phyloP scores from a whole-genome alignment of 108 stramenopile genomes.

The Conticribra weissflogii region DNA sequence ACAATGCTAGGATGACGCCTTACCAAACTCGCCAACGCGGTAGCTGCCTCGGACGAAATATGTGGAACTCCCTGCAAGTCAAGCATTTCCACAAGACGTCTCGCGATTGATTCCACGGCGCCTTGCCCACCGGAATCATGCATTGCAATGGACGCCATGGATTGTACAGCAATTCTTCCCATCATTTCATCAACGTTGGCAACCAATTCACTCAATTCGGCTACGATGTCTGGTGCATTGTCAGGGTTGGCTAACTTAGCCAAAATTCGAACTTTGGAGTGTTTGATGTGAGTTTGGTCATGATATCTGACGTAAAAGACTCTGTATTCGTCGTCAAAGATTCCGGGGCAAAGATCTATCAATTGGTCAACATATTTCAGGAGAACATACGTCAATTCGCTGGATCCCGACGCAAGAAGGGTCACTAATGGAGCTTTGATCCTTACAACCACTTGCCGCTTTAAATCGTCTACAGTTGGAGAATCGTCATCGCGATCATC shows the following conservation, averaged over 20 bases:
- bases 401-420: constrained; percentile 80
- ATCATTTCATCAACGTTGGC: constrained; percentile 81
- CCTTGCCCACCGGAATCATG: constrained; percentile 81
- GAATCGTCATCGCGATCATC: constrained; percentile 48
- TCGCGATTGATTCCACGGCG: constrained; percentile 83
- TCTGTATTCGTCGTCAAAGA: constrained; percentile 97
- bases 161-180: constrained; percentile 85
- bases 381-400: constrained; percentile 89
- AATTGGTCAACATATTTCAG: constrained; percentile 94
- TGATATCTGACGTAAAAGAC: constrained; percentile 95
- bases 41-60: constrained; percentile 87
- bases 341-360: constrained; percentile 90
- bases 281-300: constrained; percentile 96
- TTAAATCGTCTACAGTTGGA: constrained; percentile 63
- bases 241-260: constrained; percentile 89
- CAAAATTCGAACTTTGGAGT: constrained; percentile 91
- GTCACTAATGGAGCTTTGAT: constrained; percentile 97
- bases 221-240: constrained; percentile 92
- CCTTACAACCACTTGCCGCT: constrained; percentile 87
- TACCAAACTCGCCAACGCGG: constrained; percentile 79
- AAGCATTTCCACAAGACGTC: constrained; percentile 90
- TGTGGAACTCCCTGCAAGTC: constrained; percentile 85
- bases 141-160: constrained; percentile 90
- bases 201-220: constrained; percentile 95
- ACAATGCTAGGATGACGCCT: constrained; percentile 81